Conservation (phyloP, 1,284 basidiomycete genomes). For the Afroboletus lepidellus region DNA sequence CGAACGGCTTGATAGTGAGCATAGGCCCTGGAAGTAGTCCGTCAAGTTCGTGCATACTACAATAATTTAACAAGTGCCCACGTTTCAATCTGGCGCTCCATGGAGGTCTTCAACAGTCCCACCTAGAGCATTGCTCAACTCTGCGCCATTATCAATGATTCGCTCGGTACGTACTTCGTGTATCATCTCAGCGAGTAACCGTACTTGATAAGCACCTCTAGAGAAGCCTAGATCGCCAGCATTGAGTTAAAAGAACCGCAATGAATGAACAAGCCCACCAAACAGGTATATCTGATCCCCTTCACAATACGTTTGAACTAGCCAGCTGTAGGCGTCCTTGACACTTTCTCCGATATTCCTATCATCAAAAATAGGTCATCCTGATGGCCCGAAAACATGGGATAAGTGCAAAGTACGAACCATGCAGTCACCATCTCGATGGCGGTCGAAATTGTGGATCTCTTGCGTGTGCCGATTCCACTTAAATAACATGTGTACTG, state of each 20-base stretch:
- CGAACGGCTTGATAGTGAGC: slow-evolving; percentile 8
- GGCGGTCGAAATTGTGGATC: slow-evolving; percentile 20
- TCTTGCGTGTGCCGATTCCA: slow-evolving; percentile 38
- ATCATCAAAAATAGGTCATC: background rate
- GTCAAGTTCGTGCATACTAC: background rate
- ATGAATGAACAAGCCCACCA: background rate
- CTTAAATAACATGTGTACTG: slow-evolving; percentile 39
- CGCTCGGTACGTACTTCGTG: slow-evolving; percentile 28
- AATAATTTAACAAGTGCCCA: slow-evolving; percentile 9
- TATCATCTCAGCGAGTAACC: slow-evolving; percentile 44
- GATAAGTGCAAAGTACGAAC: slow-evolving; percentile 10
- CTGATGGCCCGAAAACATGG: background rate
- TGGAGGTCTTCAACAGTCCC: slow-evolving; percentile 23
- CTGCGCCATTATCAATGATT: too few relatives aligned
- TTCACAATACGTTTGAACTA: background rate
- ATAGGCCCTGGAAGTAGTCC: background rate
- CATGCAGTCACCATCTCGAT: slow-evolving; percentile 26
- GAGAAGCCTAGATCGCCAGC: slow-evolving; percentile 39
- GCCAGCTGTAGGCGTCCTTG: background rate
- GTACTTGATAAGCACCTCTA: slow-evolving; percentile 46
- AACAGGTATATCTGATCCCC: background rate
- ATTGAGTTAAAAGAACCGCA: background rate
- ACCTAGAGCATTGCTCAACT: slow-evolving; percentile 13
- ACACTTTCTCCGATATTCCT: slow-evolving; percentile 31
- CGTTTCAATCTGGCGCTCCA: slow-evolving; percentile 27